Base-by-base conservation (phyloP, 495 filamentous ascomycete genomes). In the Penicillium ochrochloron region DNA sequence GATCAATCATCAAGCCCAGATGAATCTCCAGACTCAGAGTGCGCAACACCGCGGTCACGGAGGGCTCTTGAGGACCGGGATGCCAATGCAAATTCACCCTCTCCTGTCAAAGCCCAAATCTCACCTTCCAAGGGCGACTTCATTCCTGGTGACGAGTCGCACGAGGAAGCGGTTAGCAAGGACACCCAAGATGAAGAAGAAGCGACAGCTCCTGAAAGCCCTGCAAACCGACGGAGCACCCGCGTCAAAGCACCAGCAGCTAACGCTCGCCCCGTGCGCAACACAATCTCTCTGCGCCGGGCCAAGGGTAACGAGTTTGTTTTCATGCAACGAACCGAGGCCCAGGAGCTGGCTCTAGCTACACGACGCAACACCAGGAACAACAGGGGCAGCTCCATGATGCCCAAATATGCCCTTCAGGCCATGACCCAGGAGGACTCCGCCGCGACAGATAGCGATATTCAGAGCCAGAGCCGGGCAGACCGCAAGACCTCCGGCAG, bases 301-400 rank as follows among this genome's bases (percentile, higher is more conserved):
- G 75, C 83, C 12, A 85, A 86, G 64, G 83, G 83, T 10, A 79
- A 75, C 6, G 85, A 87, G 59, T 84, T 83, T 50, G 75, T 87
- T 27, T 83, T 86, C 46, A 71, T 86, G 10, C 81, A 85, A 62
- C 80, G 80, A 50, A 84, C 83, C 2, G 84, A 88, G 62, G 82
- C 84, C 5, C 87, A 89, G 64, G 80, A 88, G 55, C 66, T 88
- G 19, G 81, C 84, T 1, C 70, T 85, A 60, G 64, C 75, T 14
- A 89, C 86, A 4, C 76, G 81, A 53, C 75, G 75, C 5, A 88
- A 89, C 66, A 89, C 87, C 11, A 75, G 78, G 41, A 77, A 81
- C 46, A 89, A 89, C 71, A 83, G 84, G 61, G 85, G 86, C 14
- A 77, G 79, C 60, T 72, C 83, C 19, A 64, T 85, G 35, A 66